Base-by-base conservation (phyloP, 345 rosid species). In the Aquilaria yunnanensis region DNA sequence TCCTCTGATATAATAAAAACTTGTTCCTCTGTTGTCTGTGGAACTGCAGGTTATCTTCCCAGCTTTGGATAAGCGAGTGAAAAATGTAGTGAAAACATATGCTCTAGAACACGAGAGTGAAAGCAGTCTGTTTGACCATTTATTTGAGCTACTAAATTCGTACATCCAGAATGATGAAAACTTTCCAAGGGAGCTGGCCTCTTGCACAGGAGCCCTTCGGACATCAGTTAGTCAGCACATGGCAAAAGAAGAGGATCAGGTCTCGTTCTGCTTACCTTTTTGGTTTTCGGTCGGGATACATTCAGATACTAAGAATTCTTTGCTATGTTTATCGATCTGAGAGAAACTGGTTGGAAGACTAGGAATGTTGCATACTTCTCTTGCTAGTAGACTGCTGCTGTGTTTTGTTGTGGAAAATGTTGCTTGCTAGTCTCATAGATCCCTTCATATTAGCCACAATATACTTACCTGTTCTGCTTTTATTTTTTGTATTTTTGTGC, bases 231-330 rank as follows among this genome's bases (percentile, higher is more conserved):
- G 73, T 75, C 88, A 85, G 77, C 91, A 85, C 70, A 61, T 85
- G 83, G 82, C 86, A 34, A 85, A 85, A 74, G 91, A 85, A 77
- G 86, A 83, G 77, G 81, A 80, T 69, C 88, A 85, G 88, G 90
- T 85, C 64, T 56, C 12, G 16, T 58, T 56, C 51, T 29, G 23
- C 43, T 37, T 5, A 37, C 43, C 8, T 37, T 3, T 37, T 5
- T 37, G 43, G 43, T 9, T 37, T 37, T 37, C 8, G 43, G 8
- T 5, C 43, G 8, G 8, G 5, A 4, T 37, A 37, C 43, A 49
- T 49, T 23, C 23, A 23, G 23, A 23, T 23, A 23, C 23, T 23
- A 23, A 23, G 7, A 37, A 37, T 2, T 1, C 7, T 37, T 37
- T 37, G 43, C 43, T 37, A 37, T 1, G 43, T 37, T 37, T 37